Evolutionary conservation across 2,329 filamentous ascomycete species (phyloP).

Genomic region (Gaeumannomyces tritici): DNA sequence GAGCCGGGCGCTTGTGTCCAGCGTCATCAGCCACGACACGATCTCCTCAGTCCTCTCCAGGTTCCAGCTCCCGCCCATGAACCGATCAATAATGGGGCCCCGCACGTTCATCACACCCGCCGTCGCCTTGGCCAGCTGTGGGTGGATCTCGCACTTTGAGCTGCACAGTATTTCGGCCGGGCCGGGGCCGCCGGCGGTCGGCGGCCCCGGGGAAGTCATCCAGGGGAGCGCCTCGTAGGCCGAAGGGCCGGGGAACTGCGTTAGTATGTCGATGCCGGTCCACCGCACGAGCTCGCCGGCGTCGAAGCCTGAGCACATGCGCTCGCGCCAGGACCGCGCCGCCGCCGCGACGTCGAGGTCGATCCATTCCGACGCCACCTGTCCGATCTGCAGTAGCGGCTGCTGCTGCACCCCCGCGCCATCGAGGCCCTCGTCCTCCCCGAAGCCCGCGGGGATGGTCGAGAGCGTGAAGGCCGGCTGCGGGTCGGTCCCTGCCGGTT

Average conservation of each 20-base stretch:
- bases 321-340: neutral
- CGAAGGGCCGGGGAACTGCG: conserved; percentile 7
- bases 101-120: neutral
- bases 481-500: neutral
- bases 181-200: neutral
- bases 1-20: neutral
- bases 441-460: neutral
- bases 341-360: neutral
- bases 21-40: conserved; percentile 3
- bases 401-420: neutral
- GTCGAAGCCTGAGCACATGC: neutral
- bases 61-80: conserved; percentile 1
- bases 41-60: neutral
- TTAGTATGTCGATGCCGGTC: conserved; percentile 14
- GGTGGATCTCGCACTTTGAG: neutral
- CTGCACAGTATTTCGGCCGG: neutral
- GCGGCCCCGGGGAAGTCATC: conserved; percentile 5
- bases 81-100: neutral
- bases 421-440: neutral
- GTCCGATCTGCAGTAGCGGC: neutral
- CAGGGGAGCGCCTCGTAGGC: conserved; percentile 9
- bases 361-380: neutral
- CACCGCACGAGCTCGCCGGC: conserved; percentile 11
- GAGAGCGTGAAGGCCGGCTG: neutral
- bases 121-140: neutral